Percentiles rank a stretch among this genome's conserved stretches.
These are phyloP conservation scores for Stropharia rugosoannulata DNA, from an alignment of 768 basidiomycete species.

Conservation along the genomic window DNA sequence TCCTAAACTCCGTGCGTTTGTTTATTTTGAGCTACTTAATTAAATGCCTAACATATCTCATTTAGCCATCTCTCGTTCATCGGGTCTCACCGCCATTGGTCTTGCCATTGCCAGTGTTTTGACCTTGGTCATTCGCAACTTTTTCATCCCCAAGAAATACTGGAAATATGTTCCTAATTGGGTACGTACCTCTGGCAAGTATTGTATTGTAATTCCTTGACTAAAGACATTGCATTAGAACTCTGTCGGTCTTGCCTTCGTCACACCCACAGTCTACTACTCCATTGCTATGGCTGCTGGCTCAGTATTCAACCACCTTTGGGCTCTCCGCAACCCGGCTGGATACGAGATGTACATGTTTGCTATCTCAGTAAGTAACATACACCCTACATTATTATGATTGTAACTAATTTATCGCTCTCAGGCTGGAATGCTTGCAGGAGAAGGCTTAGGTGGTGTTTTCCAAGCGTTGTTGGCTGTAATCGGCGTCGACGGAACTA, in stretches of 20 bases:
- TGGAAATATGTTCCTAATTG: constrained; percentile 53
- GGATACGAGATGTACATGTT: constrained; percentile 60
- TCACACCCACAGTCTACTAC: constrained; percentile 51
- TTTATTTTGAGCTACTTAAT: background rate
- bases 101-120: constrained; percentile 44
- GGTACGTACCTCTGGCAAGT: constrained; percentile 17
- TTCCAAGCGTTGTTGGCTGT: constrained; percentile 57
- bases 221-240: constrained; percentile 27
- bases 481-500: constrained; percentile 47
- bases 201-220: background rate
- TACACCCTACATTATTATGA: background rate
- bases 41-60: background rate
- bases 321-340: constrained; percentile 42
- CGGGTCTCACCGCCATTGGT: constrained; percentile 58
- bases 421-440: constrained; percentile 50
- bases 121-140: constrained; percentile 45
- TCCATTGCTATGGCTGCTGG: constrained; percentile 53
- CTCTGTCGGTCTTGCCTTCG: constrained; percentile 52
- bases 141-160: constrained; percentile 48
- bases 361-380: constrained; percentile 40
- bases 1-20: constrained; percentile 41
- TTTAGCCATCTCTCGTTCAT: constrained; percentile 49
- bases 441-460: constrained; percentile 63
- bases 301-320: constrained; percentile 45
- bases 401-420: background rate